Conservation (phyloP, 805 yeast species). For the Myxozyma geophila region DNA sequence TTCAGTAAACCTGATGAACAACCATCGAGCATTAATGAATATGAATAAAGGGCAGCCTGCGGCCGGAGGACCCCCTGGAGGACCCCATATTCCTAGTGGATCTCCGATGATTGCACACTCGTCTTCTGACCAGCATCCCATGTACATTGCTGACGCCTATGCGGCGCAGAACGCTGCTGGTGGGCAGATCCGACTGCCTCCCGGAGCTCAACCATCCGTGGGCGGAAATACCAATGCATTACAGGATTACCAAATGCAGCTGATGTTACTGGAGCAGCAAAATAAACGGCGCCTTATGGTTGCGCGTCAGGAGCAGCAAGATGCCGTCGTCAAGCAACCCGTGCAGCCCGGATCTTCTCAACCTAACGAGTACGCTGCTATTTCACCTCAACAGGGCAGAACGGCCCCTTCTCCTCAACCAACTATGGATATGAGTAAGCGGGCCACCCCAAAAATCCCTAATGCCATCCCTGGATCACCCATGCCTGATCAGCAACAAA, state of each 20-base stretch:
- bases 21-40: constrained; percentile 29
- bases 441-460: constrained; percentile 42
- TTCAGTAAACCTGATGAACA: constrained; percentile 25
- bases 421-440: constrained; percentile 37
- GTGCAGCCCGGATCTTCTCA: constrained; percentile 7
- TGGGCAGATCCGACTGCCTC: constrained; percentile 29
- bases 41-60: constrained; percentile 24
- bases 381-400: constrained; percentile 30
- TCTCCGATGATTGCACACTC: constrained; percentile 29
- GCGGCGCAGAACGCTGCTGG: constrained; percentile 45
- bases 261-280: constrained; percentile 74
- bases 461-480: constrained; percentile 40
- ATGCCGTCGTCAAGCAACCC: constrained; percentile 31
- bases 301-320: constrained; percentile 48
- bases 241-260: constrained; percentile 81
- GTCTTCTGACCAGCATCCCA: constrained; percentile 30
- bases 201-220: constrained; percentile 25
- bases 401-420: constrained; percentile 30
- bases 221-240: constrained; percentile 53
- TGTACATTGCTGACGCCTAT: constrained; percentile 32
- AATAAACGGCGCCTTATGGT: constrained; percentile 64
- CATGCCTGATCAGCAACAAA: constrained; percentile 31
- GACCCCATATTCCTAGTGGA: constrained; percentile 24
- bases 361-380: constrained; percentile 41
- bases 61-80: constrained; percentile 17